These are phyloP conservation scores for Debaryomyces singareniensis DNA, from an alignment of 1,139 yeast genomes.

Conservation along the genomic window DNA sequence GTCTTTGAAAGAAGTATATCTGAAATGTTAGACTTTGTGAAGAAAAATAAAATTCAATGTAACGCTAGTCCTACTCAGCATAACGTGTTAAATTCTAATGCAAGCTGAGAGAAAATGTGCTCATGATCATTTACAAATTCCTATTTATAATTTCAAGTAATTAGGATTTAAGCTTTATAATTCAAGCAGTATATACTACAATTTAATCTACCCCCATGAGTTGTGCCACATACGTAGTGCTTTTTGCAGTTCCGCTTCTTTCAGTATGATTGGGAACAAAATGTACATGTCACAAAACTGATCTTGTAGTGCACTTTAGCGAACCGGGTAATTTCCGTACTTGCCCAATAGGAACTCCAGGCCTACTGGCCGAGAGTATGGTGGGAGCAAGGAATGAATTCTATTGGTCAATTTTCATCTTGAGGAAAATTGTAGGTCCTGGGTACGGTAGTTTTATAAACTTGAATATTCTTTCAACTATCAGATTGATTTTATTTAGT, in stretches of 20 bases:
- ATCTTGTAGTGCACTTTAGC: constrained; percentile 1
- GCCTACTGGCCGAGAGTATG: constrained; percentile 7
- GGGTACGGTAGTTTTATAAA: constrained; percentile 4
- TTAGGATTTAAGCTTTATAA: no score
- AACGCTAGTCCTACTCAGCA: no score
- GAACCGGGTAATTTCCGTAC: constrained; percentile 3
- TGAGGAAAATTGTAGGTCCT: constrained; percentile 3
- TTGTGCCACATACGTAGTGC: no score
- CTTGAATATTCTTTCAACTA: constrained; percentile 2
- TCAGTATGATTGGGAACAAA: no score
- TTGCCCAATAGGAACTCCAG: constrained; percentile 9
- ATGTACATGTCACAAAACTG: no score
- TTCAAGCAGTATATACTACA: no score
- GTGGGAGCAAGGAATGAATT: constrained; percentile 7
- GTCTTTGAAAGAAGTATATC: constrained; percentile 12
- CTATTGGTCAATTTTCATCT: constrained; percentile 12
- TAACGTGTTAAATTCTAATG: no score
- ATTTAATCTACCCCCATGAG: no score
- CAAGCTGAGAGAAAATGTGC: no score
- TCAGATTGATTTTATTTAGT: constrained; percentile 7
- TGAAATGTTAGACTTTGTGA: constrained; percentile 1
- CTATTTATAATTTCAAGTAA: no score
- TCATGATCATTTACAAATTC: no score
- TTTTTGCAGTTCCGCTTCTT: no score
- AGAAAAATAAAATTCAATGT: neutral